phyloP scores from a whole-genome alignment of 768 basidiomycete species.

The Stropharia rugosoannulata region DNA sequence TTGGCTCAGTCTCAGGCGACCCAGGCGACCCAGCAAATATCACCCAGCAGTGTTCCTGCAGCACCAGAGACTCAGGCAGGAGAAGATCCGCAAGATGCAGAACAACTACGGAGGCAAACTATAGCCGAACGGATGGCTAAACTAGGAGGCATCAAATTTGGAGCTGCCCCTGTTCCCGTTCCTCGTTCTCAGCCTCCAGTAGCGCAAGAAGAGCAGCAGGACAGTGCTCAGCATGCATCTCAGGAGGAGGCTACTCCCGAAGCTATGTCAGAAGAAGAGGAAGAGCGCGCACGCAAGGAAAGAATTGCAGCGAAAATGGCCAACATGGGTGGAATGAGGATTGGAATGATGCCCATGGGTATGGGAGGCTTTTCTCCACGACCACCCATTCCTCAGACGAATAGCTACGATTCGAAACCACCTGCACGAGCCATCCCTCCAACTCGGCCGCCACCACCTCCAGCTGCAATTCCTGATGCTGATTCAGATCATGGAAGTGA shows the following conservation, averaged over 20 bases:
- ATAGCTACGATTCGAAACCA: slow-evolving; percentile 13
- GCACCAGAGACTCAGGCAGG: slow-evolving; percentile 23
- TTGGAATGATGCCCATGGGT: slow-evolving; percentile 53
- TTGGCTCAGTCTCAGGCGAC: slow-evolving; percentile 12
- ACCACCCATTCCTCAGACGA: slow-evolving; percentile 25
- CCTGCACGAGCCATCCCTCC: slow-evolving; percentile 21
- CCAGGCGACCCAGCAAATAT: slow-evolving; percentile 4
- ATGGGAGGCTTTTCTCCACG: slow-evolving; percentile 29
- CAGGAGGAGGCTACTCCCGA: slow-evolving; percentile 25
- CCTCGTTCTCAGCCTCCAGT: slow-evolving; percentile 38
- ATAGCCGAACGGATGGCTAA: slow-evolving; percentile 96
- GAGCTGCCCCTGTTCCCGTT: slow-evolving; percentile 53
- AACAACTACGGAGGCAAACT: slow-evolving; percentile 57
- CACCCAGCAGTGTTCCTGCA: slow-evolving; percentile 5
- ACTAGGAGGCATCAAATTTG: slow-evolving; percentile 83
- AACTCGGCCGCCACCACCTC: slow-evolving; percentile 22
- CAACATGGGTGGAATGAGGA: slow-evolving; percentile 56
- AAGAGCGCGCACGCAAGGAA: slow-evolving; percentile 56
- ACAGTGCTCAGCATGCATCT: slow-evolving; percentile 5
- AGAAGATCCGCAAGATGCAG: slow-evolving; percentile 41
- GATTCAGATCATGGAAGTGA: slow-evolving; percentile 49
- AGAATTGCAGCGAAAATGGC: slow-evolving; percentile 54
- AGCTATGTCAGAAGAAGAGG: slow-evolving; percentile 53
- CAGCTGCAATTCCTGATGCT: slow-evolving; percentile 16
- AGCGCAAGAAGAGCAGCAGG: slow-evolving; percentile 26